Base-by-base conservation (phyloP, 148 eudicot genomes). In the Gaultheria prostrata region DNA sequence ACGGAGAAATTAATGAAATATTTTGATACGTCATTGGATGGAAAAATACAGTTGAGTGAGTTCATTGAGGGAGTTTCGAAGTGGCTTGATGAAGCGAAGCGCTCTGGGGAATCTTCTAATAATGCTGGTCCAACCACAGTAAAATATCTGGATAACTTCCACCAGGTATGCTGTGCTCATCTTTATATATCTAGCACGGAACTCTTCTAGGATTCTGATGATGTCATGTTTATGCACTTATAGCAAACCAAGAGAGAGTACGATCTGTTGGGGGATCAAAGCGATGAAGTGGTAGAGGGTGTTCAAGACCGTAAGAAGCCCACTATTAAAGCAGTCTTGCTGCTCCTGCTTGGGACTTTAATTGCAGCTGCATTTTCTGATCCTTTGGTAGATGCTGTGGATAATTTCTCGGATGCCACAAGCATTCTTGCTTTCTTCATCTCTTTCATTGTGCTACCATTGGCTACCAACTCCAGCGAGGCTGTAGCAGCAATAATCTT, bases 381-480 rank as follows among this genome's bases (percentile, higher is more conserved):
- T 83, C 99, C 99, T 39, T 83, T 97, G 53, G 99, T 93, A 8
- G 99, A 94, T 78, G 95, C 94, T 43, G 95, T 97, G 51, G 93
- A 93, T 76, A 87, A 90, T 82, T 97, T 97, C 86, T 97, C 99
- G 3, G 84, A 75, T 71, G 98, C 97, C 65, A 94, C 99, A 21
- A 85, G 94, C 85, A 94, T 97, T 70, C 99, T 98, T 50, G 80
- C 97, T 30, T 97, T 97, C 88, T 97, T 97, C 87, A 93, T 97
- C 84, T 94, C 99, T 17, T 97, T 97, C 83, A 92, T 97, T 75
- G 93, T 85, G 49, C 83, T 95, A 35, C 99, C 99, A 13, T 74
- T 94, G 43, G 99, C 98, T 69, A 96, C 98, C 63, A 94, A 92
- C 89, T 94, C 99, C 59, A 93, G 98, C 76, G 99, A 97, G 89